These are phyloP conservation scores for Racocetra persica DNA, from an alignment of 371 early-diverging fungal genomes.

Conservation along the genomic window DNA sequence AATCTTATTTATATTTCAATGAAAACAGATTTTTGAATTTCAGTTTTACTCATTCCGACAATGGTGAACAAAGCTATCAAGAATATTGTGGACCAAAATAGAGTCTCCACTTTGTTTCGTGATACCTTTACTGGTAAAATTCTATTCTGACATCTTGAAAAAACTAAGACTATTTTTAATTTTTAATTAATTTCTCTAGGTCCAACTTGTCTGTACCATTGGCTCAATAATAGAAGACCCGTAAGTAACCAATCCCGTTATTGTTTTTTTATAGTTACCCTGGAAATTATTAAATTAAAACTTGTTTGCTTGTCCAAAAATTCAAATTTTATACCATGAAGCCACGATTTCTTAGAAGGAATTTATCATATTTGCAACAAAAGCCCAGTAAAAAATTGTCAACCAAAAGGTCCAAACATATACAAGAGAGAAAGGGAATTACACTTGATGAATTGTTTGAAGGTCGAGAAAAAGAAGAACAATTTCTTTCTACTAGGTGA, in stretches of 20 bases:
- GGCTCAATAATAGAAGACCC: constrained; percentile 10
- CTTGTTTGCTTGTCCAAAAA: not conserved
- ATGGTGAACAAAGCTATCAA: constrained; percentile 33
- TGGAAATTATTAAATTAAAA: not conserved
- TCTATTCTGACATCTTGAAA: not conserved
- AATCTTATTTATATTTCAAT: too few species aligned
- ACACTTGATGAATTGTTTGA: constrained; percentile 25
- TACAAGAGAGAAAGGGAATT: not conserved
- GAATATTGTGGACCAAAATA: constrained; percentile 21
- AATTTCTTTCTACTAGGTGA: constrained; percentile 22
- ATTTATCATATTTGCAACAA: constrained; percentile 32
- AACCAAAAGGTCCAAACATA: not conserved
- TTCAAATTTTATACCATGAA: not conserved
- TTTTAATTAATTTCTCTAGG: not conserved
- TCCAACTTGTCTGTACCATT: constrained; percentile 36
- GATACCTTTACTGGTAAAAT: constrained; percentile 39
- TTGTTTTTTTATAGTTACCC: not conserved
- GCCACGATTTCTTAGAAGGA: constrained; percentile 34
- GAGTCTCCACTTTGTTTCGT: constrained; percentile 16
- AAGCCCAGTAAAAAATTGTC: constrained; percentile 9
- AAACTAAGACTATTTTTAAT: not conserved
- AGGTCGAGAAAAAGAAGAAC: constrained; percentile 36
- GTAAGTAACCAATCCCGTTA: constrained; percentile 16
- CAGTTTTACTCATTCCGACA: not conserved
- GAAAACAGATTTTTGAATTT: too few species aligned